phyloP scores from a whole-genome alignment of 768 basidiomycete genomes.

The Boletales sp. region DNA sequence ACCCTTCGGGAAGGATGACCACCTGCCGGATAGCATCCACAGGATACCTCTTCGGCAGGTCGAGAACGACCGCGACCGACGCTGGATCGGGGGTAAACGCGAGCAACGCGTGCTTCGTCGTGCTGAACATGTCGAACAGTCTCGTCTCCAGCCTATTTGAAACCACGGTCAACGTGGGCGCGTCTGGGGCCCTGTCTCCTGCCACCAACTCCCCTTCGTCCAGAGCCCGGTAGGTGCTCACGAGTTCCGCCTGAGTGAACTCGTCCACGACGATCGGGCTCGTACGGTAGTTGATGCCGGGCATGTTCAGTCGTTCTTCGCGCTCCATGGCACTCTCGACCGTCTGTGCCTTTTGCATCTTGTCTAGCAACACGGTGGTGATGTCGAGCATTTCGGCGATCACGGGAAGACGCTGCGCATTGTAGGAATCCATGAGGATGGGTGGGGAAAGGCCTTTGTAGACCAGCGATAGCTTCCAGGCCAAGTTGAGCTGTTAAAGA shows the following conservation, averaged over 20 bases:
- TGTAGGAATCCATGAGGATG: not conserved
- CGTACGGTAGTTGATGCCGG: conserved; percentile 53
- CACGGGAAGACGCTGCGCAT: not conserved
- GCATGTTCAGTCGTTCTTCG: conserved; percentile 31
- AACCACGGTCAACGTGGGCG: not conserved
- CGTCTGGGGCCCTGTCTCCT: conserved; percentile 13
- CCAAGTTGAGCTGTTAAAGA: not conserved
- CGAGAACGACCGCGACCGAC: conserved; percentile 4
- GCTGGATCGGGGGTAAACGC: conserved; percentile 16
- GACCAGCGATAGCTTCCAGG: not conserved
- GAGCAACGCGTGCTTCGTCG: conserved; percentile 17
- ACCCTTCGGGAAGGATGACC: conserved; percentile 13
- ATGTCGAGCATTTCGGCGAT: not conserved
- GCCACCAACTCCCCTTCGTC: conserved; percentile 1
- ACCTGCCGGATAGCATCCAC: conserved; percentile 1
- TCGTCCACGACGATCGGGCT: conserved; percentile 46
- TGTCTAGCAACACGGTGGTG: conserved; percentile 23
- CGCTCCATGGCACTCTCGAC: not conserved
- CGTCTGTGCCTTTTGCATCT: not conserved
- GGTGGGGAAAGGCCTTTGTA: not conserved
- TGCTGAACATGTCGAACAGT: not conserved
- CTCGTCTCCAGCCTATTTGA: not conserved
- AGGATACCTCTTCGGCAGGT: conserved; percentile 3
- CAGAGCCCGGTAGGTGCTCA: conserved; percentile 4
- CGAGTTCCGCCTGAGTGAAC: not conserved